phyloP scores from a whole-genome alignment of 495 filamentous ascomycete species.

The Hypoxylon cercidicola region DNA sequence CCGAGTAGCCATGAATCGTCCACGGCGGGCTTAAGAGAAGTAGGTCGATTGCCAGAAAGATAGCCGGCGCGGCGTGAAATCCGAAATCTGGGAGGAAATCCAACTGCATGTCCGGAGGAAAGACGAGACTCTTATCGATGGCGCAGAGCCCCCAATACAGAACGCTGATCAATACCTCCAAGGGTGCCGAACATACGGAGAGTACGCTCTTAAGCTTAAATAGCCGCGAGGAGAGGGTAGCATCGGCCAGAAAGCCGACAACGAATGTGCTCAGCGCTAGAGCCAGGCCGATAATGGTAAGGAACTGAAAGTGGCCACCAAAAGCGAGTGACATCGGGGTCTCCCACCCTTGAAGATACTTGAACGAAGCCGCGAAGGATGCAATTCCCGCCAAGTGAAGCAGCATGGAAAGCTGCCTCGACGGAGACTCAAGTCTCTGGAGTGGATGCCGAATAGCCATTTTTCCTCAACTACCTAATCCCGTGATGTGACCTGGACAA shows the following conservation, averaged over 20 bases:
- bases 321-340: slow-evolving; percentile 71
- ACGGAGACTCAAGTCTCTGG: slow-evolving; percentile 77
- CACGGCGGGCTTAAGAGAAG: slow-evolving; percentile 84
- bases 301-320: slow-evolving; percentile 86
- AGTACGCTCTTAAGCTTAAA: slow-evolving; percentile 81
- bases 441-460: slow-evolving; percentile 68
- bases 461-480: background rate
- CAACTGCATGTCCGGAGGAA: slow-evolving; percentile 59
- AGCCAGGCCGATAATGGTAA: slow-evolving; percentile 83
- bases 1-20: slow-evolving; percentile 70
- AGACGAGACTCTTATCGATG: slow-evolving; percentile 68
- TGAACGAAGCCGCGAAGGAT: slow-evolving; percentile 76
- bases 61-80: slow-evolving; percentile 80
- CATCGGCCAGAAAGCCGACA: slow-evolving; percentile 77
- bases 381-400: slow-evolving; percentile 76
- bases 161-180: slow-evolving; percentile 84
- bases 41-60: slow-evolving; percentile 76
- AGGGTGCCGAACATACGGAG: slow-evolving; percentile 75
- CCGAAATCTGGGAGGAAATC: slow-evolving; percentile 70
- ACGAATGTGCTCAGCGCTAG: slow-evolving; percentile 75
- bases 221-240: slow-evolving; percentile 70
- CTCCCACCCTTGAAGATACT: slow-evolving; percentile 59
- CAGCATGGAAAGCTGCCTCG: slow-evolving; percentile 71
- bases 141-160: slow-evolving; percentile 82
- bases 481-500: background rate